Base-by-base conservation (phyloP, 2,329 filamentous ascomycete genomes). In the Penicillium griseofulvum region DNA sequence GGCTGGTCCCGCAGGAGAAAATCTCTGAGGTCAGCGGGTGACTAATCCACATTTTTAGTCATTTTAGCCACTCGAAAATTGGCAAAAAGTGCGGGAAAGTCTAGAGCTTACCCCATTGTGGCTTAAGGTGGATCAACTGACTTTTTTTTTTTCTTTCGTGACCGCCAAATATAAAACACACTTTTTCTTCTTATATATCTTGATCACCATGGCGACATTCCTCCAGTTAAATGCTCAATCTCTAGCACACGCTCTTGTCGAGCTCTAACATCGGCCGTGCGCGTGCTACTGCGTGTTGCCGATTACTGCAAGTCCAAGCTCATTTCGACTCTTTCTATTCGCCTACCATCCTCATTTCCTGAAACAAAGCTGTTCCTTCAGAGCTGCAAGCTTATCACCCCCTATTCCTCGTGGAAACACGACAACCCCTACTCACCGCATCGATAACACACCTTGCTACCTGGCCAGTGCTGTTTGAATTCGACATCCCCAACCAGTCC, bases 211-310 rank as follows among this genome's bases (percentile, higher is more conserved):
- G 53, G 48, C 58, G 49, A 48, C 41, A 19, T 54, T 56, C 61
- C 54, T 66, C 64, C 64, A 66, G 56, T 64, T 39, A 66, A 56
- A 65, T 59, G 55, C 58, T 53, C 38, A 26, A 29, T 56, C 47
- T 55, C 38, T 60, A 56, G 51, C 64, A 66, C 63, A 63, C 62
- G 53, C 54, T 56, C 41, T 46, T 14, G 17, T 31, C 54, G 55
- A 60, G 52, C 64, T 58, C 48, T 65, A 65, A 62, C 58, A 63
- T 38, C 48, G 58, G 60, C 48, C 31, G 51, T 47, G 45, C 51
- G 34, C 54, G 37, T 50, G 26, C 12, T 55, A 34, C 55, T 62
- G 60, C 59, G 44, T 53, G 26, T 51, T 54, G 53, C 57, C 59
- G 56, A 56, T 52, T 54, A 28, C 50, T 57, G 29, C 47, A 16